Percentiles rank a stretch among this genome's conserved stretches.
Conservation (phyloP, 2,329 filamentous ascomycete species). For the Phyllachora maydis region DNA sequence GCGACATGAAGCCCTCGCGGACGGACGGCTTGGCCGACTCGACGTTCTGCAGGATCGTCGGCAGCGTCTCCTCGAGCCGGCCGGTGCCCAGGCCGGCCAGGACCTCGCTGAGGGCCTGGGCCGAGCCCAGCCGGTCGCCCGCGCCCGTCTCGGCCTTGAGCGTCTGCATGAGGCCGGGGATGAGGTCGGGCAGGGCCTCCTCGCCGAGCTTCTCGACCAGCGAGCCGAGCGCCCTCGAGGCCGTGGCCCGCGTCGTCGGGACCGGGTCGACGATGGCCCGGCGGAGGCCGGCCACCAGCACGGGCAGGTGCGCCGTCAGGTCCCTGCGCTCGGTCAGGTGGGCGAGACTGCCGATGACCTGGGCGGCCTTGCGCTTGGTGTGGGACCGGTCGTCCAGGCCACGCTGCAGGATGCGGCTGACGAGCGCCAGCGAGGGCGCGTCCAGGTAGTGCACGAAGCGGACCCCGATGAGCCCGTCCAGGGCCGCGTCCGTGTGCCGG, state of each 20-base stretch:
- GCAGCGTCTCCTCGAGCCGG: constrained; percentile 84
- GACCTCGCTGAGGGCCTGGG: constrained; percentile 89
- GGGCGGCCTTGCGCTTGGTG: constrained; percentile 88
- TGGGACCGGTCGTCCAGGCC: constrained; percentile 78
- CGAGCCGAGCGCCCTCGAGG: constrained; percentile 85
- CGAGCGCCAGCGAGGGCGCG: constrained; percentile 80
- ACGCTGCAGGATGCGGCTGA: constrained; percentile 87
- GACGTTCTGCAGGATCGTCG: constrained; percentile 91
- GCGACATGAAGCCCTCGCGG: constrained; percentile 95
- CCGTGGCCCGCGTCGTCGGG: constrained; percentile 86
- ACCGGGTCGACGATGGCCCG: constrained; percentile 85
- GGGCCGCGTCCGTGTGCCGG: constrained; percentile 85
- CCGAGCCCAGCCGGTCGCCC: constrained; percentile 86
- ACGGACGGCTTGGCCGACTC: constrained; percentile 77
- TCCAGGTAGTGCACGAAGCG: constrained; percentile 98
- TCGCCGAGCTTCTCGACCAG: constrained; percentile 97
- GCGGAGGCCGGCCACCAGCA: constrained; percentile 79
- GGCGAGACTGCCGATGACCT: constrained; percentile 93
- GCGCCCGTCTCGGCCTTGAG: constrained; percentile 95
- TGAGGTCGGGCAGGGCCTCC: constrained; percentile 88
- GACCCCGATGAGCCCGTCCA: constrained; percentile 93
- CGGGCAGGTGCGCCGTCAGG: constrained; percentile 72
- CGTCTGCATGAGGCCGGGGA: constrained; percentile 91
- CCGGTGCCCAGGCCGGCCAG: constrained; percentile 84
- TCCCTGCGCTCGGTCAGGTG: constrained; percentile 95